Evolutionary conservation across 164 flowering plant species (phyloP).

Genomic region (Berberis thunbergii): DNA sequence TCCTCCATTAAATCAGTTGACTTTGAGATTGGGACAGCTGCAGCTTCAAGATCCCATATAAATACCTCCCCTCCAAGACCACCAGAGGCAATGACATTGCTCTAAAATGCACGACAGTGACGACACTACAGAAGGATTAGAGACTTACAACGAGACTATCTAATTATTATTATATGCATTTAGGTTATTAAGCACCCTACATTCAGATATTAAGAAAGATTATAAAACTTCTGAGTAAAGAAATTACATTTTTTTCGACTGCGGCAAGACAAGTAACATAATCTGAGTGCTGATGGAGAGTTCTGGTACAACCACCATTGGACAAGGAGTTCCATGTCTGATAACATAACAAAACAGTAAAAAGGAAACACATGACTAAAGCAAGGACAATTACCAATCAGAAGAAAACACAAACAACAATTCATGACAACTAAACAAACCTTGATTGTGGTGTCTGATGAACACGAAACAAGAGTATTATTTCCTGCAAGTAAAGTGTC

Average conservation of each 20-base stretch:
- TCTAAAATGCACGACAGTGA: constrained; percentile 55
- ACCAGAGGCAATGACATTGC: constrained; percentile 90
- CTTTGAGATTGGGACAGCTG: constrained; percentile 58
- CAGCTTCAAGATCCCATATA: constrained; percentile 96
- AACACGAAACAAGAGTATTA: constrained; percentile 80
- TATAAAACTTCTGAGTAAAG: neutral
- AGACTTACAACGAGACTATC: constrained; percentile 14
- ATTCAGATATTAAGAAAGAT: no score
- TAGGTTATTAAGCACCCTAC: no score
- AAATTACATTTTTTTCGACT: constrained; percentile 80
- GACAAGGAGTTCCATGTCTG: constrained; percentile 87
- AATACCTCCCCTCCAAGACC: constrained; percentile 99
- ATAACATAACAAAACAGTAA: neutral
- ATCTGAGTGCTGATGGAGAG: constrained; percentile 88
- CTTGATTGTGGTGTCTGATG: constrained; percentile 93
- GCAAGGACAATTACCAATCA: neutral
- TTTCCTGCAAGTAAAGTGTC: constrained; percentile 80
- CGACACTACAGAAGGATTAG: constrained; percentile 58
- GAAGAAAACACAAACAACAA: neutral
- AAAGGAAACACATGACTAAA: no score
- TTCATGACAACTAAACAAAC: constrained; percentile 21
- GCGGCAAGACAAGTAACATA: constrained; percentile 94
- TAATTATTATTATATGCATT: neutral
- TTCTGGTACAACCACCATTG: constrained; percentile 73
- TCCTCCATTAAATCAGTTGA: constrained; percentile 56